A percentile compares a stretch with the other conserved stretches of the same genome.
Evolutionary conservation across 768 basidiomycete species (phyloP).

Genomic region (Trametopsis cervina): DNA sequence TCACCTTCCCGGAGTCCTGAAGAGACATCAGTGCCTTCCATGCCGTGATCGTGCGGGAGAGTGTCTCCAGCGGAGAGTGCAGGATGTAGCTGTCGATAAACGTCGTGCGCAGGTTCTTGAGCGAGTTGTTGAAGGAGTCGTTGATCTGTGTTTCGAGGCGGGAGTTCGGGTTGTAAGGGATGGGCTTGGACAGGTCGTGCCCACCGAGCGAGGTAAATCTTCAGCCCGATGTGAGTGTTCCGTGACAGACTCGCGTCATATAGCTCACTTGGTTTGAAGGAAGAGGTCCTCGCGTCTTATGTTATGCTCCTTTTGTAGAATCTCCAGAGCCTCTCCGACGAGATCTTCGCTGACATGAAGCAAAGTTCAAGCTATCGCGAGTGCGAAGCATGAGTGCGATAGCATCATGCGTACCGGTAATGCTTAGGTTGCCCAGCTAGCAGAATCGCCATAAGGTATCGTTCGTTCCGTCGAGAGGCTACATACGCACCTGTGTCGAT

Average conservation of each 20-base stretch:
- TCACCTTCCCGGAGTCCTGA: conserved; percentile 59
- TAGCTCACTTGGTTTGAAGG: conserved; percentile 69
- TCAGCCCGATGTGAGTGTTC: no score
- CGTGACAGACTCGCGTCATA: no score
- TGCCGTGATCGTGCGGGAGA: conserved; percentile 57
- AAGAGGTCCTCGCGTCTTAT: conserved; percentile 66
- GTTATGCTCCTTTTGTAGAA: conserved; percentile 47
- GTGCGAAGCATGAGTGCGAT: not conserved
- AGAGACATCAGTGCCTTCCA: conserved; percentile 57
- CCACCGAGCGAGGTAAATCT: conserved; percentile 73
- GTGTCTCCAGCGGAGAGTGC: conserved; percentile 63
- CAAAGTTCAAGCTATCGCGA: not conserved
- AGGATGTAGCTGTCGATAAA: conserved; percentile 77
- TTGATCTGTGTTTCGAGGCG: conserved; percentile 52
- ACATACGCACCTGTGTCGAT: conserved; percentile 67
- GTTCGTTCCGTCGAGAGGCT: not conserved
- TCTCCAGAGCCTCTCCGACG: conserved; percentile 65
- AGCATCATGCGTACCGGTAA: conserved; percentile 42
- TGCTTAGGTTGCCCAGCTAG: conserved; percentile 68
- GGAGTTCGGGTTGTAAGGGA: conserved; percentile 62
- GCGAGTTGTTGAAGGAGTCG: conserved; percentile 55
- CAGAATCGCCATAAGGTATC: not conserved
- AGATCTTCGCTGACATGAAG: conserved; percentile 56
- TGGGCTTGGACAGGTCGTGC: conserved; percentile 60
- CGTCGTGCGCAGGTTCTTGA: conserved; percentile 60